Evolutionary conservation across 2,329 filamentous ascomycete genomes (phyloP).

Genomic region (Ceratocystis harringtonii): DNA sequence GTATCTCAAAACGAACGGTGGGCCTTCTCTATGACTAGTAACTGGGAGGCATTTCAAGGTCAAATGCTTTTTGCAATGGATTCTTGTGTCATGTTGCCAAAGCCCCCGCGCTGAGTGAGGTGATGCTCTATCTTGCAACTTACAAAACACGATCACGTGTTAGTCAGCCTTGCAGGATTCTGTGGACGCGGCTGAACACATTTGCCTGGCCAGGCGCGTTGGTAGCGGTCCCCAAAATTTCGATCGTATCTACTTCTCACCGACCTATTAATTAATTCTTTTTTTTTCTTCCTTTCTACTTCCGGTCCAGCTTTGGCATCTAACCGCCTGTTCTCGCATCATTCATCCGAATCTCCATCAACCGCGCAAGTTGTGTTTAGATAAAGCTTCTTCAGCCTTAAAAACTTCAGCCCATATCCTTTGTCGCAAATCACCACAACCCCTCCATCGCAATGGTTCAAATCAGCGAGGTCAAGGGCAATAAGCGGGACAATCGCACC

Average conservation of each 20-base stretch:
- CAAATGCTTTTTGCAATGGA: not conserved
- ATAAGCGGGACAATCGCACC: conserved; percentile 87
- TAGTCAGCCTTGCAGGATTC: conserved; percentile 16
- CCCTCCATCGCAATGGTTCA: conserved; percentile 49
- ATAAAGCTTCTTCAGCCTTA: not conserved
- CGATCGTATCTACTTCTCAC: not conserved
- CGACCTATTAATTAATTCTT: conserved; percentile 1
- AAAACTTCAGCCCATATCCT: not conserved
- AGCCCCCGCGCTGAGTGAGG: not conserved
- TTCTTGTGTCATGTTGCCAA: not conserved
- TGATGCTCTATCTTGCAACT: not conserved
- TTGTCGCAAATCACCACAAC: not conserved
- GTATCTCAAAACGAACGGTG: not conserved
- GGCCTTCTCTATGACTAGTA: too few relatives aligned
- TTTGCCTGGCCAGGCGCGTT: conserved; percentile 10
- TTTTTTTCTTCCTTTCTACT: not conserved
- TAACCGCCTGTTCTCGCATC: too few relatives aligned
- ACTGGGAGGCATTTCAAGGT: too few relatives aligned
- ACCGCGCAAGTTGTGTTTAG: not conserved
- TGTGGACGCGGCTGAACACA: conserved; percentile 16
- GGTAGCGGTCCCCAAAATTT: conserved; percentile 7
- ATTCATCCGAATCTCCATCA: too few relatives aligned
- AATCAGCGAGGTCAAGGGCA: conserved; percentile 89
- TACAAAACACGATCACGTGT: conserved; percentile 11
- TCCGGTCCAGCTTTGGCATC: not conserved